Percentiles rank a stretch among this genome's conserved stretches.
Conservation (phyloP, 2,329 filamentous ascomycete species). For the Taxawa tesnikishii region DNA sequence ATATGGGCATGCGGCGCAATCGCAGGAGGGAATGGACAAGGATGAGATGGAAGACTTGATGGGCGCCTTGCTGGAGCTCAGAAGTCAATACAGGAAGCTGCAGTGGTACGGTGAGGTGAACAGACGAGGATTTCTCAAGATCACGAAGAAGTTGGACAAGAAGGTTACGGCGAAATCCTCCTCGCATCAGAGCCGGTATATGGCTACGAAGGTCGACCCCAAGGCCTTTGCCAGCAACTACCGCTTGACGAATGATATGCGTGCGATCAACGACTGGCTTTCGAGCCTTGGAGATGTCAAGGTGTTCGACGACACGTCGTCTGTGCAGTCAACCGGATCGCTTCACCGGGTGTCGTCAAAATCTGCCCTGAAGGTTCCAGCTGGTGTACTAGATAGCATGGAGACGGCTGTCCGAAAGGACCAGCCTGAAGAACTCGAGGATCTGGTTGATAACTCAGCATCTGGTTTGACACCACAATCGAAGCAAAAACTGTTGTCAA, state of each 20-base stretch:
- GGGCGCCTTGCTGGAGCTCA: conserved; percentile 77
- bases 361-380: conserved; percentile 59
- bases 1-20: conserved; percentile 63
- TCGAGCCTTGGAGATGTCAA: conserved; percentile 69
- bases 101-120: conserved; percentile 99
- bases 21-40: conserved; percentile 61
- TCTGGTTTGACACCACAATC: conserved; percentile 3
- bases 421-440: conserved; percentile 43
- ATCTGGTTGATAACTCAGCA: conserved; percentile 30
- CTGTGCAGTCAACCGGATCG: conserved; percentile 56
- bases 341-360: conserved; percentile 66
- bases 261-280: conserved; percentile 80
- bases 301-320: conserved; percentile 60
- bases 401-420: conserved; percentile 63
- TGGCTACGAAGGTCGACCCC: conserved; percentile 82
- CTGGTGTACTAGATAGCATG: conserved; percentile 54
- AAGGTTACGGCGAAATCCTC: conserved; percentile 61
- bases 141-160: conserved; percentile 98
- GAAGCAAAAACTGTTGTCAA: conserved; percentile 48
- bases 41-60: conserved; percentile 88
- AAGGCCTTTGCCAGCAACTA: conserved; percentile 73
- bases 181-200: conserved; percentile 65
- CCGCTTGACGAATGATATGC: conserved; percentile 45
- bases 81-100: conserved; percentile 76
- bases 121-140: conserved; percentile 87